These are phyloP conservation scores for Sherardia arvensis DNA, from an alignment of 257 asterid species.

Conservation along the genomic window DNA sequence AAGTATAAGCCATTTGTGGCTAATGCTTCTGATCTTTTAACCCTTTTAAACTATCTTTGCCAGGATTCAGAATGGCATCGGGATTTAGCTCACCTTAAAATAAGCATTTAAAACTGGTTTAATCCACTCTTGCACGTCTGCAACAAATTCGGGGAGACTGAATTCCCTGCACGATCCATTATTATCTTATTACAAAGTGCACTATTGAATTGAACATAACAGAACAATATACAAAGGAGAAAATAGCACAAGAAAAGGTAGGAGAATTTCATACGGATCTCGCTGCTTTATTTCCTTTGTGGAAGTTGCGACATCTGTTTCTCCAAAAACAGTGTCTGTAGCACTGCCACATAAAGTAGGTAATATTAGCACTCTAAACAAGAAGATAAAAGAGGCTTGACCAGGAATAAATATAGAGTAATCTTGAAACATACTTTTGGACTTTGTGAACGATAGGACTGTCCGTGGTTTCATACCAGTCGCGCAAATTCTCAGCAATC, in stretches of 20 bases:
- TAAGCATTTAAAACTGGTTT: slow-evolving; percentile 86
- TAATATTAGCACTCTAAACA: slow-evolving; percentile 14
- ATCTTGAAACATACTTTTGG: slow-evolving; percentile 54
- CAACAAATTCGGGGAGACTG: slow-evolving; percentile 87
- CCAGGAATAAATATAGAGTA: slow-evolving; percentile 1
- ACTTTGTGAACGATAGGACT: slow-evolving; percentile 90
- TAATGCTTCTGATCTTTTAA: neutral
- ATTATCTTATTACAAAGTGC: neutral
- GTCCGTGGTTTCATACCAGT: slow-evolving; percentile 97
- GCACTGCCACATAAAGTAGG: slow-evolving; percentile 42
- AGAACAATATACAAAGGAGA: neutral
- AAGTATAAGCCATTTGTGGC: neutral
- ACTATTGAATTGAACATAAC: neutral
- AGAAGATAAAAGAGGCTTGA: neutral
- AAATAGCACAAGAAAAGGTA: neutral
- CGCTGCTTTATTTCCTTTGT: slow-evolving; percentile 88
- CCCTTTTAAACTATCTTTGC: neutral
- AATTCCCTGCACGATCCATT: slow-evolving; percentile 46
- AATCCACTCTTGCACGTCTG: slow-evolving; percentile 91
- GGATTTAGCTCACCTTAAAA: slow-evolving; percentile 53
- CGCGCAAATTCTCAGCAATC: slow-evolving; percentile 91
- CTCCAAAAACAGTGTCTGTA: slow-evolving; percentile 89
- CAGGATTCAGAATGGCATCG: slow-evolving; percentile 7
- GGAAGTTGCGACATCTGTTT: slow-evolving; percentile 85
- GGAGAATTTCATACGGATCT: slow-evolving; percentile 60